Evolutionary conservation across 1,284 basidiomycete genomes (phyloP).

Genomic region (Omphalotus olearius): DNA sequence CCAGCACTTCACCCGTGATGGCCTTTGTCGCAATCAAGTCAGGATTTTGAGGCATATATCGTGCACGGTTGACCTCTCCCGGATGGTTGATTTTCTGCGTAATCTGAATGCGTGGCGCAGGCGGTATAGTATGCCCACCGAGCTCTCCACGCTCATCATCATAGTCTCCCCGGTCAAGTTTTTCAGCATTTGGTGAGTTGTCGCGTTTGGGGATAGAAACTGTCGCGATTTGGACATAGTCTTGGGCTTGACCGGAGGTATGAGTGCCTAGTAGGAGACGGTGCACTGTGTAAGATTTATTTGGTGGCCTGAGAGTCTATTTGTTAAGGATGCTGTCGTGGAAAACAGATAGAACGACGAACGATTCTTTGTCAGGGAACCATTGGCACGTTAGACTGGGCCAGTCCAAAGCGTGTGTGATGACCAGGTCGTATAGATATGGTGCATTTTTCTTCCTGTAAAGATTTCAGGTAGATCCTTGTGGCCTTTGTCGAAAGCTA

Average conservation of each 20-base stretch:
- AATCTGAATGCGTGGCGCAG: slow-evolving; percentile 80
- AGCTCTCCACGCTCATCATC: slow-evolving; percentile 94
- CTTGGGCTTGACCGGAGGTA: slow-evolving; percentile 92
- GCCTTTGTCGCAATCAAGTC: slow-evolving; percentile 96
- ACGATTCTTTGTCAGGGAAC: slow-evolving; percentile 97
- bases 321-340: not conserved
- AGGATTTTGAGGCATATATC: slow-evolving; percentile 99
- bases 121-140: slow-evolving; percentile 78
- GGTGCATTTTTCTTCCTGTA: slow-evolving; percentile 95
- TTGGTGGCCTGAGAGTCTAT: slow-evolving; percentile 56
- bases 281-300: slow-evolving; percentile 91
- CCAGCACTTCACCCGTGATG: slow-evolving; percentile 83
- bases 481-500: not conserved
- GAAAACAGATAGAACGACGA: slow-evolving; percentile 26
- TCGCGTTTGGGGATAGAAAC: slow-evolving; percentile 89
- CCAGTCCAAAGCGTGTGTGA: slow-evolving; percentile 98
- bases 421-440: slow-evolving; percentile 95
- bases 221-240: slow-evolving; percentile 95
- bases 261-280: slow-evolving; percentile 96
- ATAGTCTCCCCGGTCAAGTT: slow-evolving; percentile 78
- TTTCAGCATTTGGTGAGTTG: slow-evolving; percentile 56
- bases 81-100: slow-evolving; percentile 95
- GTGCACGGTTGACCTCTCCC: slow-evolving; percentile 94
- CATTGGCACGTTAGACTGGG: slow-evolving; percentile 97
- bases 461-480: slow-evolving; percentile 10